phyloP scores from a whole-genome alignment of 139 green algal species.

The Chlamydomonas eustigma region DNA sequence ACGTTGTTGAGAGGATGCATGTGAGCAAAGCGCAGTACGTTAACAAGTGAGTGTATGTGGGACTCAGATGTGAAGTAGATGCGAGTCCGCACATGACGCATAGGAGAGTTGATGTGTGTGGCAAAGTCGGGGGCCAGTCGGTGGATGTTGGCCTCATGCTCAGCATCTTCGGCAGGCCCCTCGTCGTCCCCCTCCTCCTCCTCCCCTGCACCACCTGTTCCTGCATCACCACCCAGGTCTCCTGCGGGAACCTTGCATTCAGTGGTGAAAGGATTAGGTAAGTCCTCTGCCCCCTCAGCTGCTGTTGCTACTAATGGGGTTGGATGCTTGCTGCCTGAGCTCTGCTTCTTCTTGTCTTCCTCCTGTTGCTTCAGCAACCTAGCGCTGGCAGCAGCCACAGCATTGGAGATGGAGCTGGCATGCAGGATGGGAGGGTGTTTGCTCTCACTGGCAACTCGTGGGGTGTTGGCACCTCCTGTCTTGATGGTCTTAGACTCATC shows the following conservation, averaged over 20 bases:
- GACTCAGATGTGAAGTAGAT: conserved; percentile 97
- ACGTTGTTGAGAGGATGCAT: background rate
- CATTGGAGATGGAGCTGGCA: background rate
- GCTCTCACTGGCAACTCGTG: background rate
- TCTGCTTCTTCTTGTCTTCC: background rate
- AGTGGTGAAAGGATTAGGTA: too few species aligned
- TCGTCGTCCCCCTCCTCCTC: background rate
- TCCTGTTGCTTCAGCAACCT: background rate
- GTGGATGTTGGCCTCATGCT: conserved; percentile 11
- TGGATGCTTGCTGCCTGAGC: too few species aligned
- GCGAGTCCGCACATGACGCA: conserved; percentile 92
- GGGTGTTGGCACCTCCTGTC: background rate
- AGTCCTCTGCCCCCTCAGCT: too few species aligned
- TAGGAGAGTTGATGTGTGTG: conserved; percentile 86
- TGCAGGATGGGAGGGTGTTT: background rate
- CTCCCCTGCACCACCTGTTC: background rate
- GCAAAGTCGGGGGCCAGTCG: conserved; percentile 81
- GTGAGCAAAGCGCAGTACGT: conserved; percentile 71
- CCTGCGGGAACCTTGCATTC: too few species aligned
- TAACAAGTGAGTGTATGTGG: conserved; percentile 94
- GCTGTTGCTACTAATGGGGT: too few species aligned
- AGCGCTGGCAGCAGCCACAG: background rate
- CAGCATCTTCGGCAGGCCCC: background rate
- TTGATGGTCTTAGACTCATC: conserved; percentile 42
- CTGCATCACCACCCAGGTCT: too few species aligned